Evolutionary conservation across 345 rosid species (phyloP).

Genomic region (Gossypioides kirkii): DNA sequence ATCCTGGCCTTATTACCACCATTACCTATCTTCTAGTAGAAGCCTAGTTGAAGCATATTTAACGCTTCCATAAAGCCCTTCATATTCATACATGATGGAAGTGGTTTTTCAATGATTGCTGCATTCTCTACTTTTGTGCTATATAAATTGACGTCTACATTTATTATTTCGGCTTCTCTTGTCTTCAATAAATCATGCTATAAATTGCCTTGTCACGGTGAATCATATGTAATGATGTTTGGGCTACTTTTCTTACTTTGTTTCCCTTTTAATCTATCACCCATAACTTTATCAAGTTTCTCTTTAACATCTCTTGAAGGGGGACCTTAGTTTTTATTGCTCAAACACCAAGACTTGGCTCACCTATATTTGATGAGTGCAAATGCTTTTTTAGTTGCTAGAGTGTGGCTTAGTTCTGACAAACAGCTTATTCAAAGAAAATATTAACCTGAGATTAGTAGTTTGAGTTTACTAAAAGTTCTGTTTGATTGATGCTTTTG

Average conservation of each 20-base stretch:
- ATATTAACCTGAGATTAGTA: not conserved
- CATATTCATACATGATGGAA: not conserved
- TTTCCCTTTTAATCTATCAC: not conserved
- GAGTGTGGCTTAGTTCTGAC: not conserved
- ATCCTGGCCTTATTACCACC: too few species aligned
- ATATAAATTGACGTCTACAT: not conserved
- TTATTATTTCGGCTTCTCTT: not conserved
- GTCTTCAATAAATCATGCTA: not conserved
- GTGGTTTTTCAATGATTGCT: not conserved
- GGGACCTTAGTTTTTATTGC: not conserved
- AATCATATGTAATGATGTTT: not conserved
- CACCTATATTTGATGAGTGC: not conserved
- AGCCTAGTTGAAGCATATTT: too few species aligned
- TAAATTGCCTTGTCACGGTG: not conserved
- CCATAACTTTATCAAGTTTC: not conserved
- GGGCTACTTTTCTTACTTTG: not conserved
- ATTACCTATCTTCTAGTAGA: too few species aligned
- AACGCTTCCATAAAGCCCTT: not conserved
- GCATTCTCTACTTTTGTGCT: not conserved
- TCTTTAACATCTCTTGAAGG: not conserved
- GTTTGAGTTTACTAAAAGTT: not conserved
- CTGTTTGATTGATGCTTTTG: not conserved
- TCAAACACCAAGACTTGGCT: not conserved
- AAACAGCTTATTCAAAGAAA: not conserved
- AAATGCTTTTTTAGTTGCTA: not conserved